Base-by-base conservation (phyloP, 352 stramenopile species). In the Phytophthora pluvialis region DNA sequence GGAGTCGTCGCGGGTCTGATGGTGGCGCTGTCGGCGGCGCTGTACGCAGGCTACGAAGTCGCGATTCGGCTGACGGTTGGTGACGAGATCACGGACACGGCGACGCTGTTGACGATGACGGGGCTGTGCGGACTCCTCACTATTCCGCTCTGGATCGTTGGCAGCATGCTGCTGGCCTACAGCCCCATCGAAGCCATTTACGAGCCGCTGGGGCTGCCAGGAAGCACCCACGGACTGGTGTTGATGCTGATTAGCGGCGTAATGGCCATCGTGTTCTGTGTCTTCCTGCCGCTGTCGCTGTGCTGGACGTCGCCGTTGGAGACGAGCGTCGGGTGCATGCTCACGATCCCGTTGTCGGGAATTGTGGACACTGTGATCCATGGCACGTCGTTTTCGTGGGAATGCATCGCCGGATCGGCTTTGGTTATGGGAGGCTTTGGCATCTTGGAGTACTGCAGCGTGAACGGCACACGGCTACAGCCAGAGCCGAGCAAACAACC, bases 41-140 rank as follows among this genome's bases (percentile, higher is more conserved):
- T 84, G n/a, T 84, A 86, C 36, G 79, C 43, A 12, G 75, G 35
- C 18, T 88, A 88, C 57, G 74, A 86, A 51, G 76, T 88, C 6
- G 62, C 74, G 10, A 77, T 86, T 62, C 70, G 72, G 39, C 43
- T 78, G n/a, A 64, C 67, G 0, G 53, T 83, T 5, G 72, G 76
- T 21, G 52, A 72, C 1, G 64, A 84, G 11, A 53, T 84, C 51
- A 81, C 75, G 0, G 79, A 88, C 50, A 81, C 70, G 10, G 51
- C 72, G 33, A 88, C 79, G 12, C 29, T 88, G 18, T 25, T 84
- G 10, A 77, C 67, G 10, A 65, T 88, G 62, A 78, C 78, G 1
- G 78, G 73, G 0, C 38, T 88, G 10, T 75, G 68, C 3, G 78
- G 78, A 9, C 58, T 88, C 12, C 69, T 85, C 36, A 88, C 75